These are phyloP conservation scores for Globisporangium nodosum DNA, from an alignment of 352 stramenopile genomes.

Conservation along the genomic window DNA sequence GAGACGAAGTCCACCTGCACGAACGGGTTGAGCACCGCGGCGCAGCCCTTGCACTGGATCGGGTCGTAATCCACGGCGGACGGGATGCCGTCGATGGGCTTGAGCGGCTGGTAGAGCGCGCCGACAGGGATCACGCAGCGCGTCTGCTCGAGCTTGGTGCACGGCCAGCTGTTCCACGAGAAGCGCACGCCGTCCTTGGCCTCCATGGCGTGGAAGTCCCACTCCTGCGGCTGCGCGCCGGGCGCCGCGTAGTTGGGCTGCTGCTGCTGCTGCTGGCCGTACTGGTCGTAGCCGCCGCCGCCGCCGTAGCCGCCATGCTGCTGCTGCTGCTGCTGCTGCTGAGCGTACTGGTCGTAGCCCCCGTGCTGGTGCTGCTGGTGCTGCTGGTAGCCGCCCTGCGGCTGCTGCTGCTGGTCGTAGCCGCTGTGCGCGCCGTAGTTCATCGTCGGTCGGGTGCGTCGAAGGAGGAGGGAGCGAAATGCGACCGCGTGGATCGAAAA, in stretches of 20 bases:
- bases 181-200: constrained; percentile 94
- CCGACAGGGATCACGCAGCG: constrained; percentile 96
- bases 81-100: constrained; percentile 94
- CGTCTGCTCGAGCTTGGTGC: constrained; percentile 96
- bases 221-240: constrained; percentile 75
- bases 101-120: constrained; percentile 96
- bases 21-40: constrained; percentile 97
- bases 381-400: background rate
- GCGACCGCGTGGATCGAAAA: background rate
- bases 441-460: constrained; percentile 18
- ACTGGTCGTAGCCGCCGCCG: constrained; percentile 38
- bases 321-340: constrained; percentile 22
- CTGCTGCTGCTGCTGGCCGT: constrained; percentile 31
- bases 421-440: constrained; percentile 38
- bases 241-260: constrained; percentile 26
- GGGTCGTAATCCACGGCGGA: constrained; percentile 96
- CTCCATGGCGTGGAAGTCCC: constrained; percentile 83
- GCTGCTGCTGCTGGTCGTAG: constrained; percentile 15
- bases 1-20: constrained; percentile 98
- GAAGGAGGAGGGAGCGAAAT: background rate
- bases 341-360: background rate
- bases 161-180: constrained; percentile 98
- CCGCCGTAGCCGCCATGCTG: constrained; percentile 31
- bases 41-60: constrained; percentile 97
- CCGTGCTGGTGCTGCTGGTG: constrained; percentile 7